Evolutionary conservation across 2,329 filamentous ascomycete genomes (phyloP), one percentile per base, ranked within the genome.

Genomic region (Didymella arachidicola): DNA sequence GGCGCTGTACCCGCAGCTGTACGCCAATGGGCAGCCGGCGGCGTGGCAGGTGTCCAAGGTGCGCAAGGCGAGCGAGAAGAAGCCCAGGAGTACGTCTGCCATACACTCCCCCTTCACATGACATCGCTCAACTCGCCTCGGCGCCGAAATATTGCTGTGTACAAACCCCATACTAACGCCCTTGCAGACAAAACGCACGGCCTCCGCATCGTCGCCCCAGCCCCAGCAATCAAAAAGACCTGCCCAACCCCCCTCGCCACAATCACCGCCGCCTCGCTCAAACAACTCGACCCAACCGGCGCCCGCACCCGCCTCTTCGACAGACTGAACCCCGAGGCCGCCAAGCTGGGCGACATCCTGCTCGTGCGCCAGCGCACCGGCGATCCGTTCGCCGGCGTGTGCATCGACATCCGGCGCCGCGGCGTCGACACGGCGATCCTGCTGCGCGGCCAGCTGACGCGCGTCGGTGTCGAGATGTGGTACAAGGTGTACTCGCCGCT

Each of bases 401-500:
- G 91, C 71, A 83, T 99, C 74, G 90, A 90, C 73, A 93, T 99
- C 75, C 90, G 93, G 55, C 85, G 92, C 53, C 85, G 90, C 7
- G 93, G 93, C 59, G 86, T 95, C 60, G 94, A 98, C 80, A 96
- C 92, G 2, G 90, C 91, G 4, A 89, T 99, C 54, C 81, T 97
- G 59, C 83, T 99, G 60, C 86, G 95, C 56, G 94, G 94, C 70
- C 88, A 96, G 74, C 81, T 99, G 69, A 93, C 92, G 66, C 87
- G 91, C 69, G 87, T 96, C 7, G 91, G 92, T 60, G 92, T 97
- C 60, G 95, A 99, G 85, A 95, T 97, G 92, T 97, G 92, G 89
- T 93, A 91, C 79, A 99, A 99, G 83, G 84, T 98, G 59, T 98
- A 95, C 82, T 91, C 87, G 73, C 94, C 94, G 60, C 90, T 91